Conservation (phyloP, 106 monocot genomes). For the Narthecium ossifragum region DNA sequence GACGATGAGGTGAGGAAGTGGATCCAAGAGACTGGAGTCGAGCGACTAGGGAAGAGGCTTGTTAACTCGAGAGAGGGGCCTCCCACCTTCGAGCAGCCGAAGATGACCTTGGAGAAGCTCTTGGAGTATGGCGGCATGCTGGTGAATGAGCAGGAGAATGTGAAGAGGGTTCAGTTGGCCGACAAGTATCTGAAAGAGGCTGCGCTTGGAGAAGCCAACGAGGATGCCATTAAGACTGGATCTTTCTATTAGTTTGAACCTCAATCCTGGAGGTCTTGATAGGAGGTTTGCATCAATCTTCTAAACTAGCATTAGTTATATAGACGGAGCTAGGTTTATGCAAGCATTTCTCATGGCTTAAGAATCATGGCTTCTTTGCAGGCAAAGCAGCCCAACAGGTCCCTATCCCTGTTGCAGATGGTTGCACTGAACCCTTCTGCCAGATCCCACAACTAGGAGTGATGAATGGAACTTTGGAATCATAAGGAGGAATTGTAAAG, state of each 20-base stretch:
- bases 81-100: conserved; percentile 49
- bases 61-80: conserved; percentile 63
- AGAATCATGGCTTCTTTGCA: conserved; percentile 9
- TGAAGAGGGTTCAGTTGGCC: conserved; percentile 69
- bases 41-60: conserved; percentile 40
- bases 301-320: neutral
- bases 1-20: conserved; percentile 69
- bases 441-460: conserved; percentile 74
- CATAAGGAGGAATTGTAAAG: too few relatives aligned
- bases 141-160: conserved; percentile 67
- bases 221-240: conserved; percentile 37
- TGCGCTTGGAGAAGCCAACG: conserved; percentile 67
- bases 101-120: conserved; percentile 55
- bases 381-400: conserved; percentile 69
- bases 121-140: conserved; percentile 68
- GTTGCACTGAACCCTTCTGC: conserved; percentile 45
- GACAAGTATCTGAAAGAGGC: conserved; percentile 63
- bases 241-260: conserved; percentile 28
- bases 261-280: neutral
- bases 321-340: too few relatives aligned
- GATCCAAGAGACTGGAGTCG: conserved; percentile 39
- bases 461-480: conserved; percentile 74
- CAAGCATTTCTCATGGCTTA: too few relatives aligned
- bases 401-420: conserved; percentile 49
- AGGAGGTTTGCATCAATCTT: conserved; percentile 19